These are phyloP conservation scores for Haberlea rhodopensis DNA, from an alignment of 257 asterid genomes.

Conservation along the genomic window DNA sequence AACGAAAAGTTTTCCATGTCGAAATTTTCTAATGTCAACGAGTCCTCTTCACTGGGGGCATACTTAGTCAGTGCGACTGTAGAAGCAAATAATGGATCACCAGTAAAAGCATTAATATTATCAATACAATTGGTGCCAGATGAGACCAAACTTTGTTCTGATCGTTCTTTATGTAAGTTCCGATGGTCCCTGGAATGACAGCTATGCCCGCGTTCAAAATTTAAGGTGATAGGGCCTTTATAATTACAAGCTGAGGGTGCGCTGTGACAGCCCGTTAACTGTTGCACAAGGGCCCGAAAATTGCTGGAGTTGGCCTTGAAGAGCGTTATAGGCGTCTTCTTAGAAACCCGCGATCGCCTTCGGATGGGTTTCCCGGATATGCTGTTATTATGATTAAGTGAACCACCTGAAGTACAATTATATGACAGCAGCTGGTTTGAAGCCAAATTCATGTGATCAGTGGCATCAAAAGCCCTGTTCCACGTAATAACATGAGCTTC, in stretches of 20 bases:
- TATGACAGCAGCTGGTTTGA: neutral
- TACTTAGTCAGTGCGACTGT: neutral
- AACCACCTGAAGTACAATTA: neutral
- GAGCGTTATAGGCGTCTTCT: constrained; percentile 37
- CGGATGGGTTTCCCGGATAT: constrained; percentile 27
- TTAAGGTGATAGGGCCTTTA: constrained; percentile 61
- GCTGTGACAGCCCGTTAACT: constrained; percentile 58
- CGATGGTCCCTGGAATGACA: neutral
- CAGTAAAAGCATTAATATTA: neutral
- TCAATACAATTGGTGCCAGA: neutral
- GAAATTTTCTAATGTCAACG: constrained; percentile 29
- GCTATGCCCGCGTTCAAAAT: constrained; percentile 25
- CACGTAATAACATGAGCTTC: neutral
- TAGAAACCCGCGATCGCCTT: constrained; percentile 42
- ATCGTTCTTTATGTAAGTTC: neutral
- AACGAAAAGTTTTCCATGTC: constrained; percentile 20
- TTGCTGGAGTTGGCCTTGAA: constrained; percentile 42
- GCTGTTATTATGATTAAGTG: constrained; percentile 18
- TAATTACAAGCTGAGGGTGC: constrained; percentile 3
- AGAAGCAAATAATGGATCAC: constrained; percentile 12
- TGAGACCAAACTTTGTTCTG: constrained; percentile 15
- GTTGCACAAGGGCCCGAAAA: constrained; percentile 60
- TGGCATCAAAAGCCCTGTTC: neutral
- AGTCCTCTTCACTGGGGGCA: constrained; percentile 14
- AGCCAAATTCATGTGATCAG: neutral